Conservation (phyloP, 1,284 basidiomycete species). For the Golubevia sp. region DNA sequence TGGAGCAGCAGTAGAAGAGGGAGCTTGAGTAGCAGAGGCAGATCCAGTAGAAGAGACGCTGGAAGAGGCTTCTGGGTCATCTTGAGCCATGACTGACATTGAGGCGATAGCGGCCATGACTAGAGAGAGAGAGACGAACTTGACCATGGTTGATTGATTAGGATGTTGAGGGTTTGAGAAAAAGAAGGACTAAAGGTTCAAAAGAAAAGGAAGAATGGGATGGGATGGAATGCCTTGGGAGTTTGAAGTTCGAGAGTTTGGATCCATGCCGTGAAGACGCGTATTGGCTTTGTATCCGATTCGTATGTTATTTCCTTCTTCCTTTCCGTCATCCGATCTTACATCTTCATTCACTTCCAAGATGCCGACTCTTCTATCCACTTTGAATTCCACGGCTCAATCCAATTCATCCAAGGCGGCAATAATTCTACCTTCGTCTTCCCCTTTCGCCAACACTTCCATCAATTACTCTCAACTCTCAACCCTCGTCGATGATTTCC, state of each 20-base stretch:
- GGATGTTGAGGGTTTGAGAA: background rate
- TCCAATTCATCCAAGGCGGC: background rate
- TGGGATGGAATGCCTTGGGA: background rate
- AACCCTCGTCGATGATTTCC: slow-evolving; percentile 15
- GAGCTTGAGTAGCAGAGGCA: background rate
- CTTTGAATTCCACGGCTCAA: background rate
- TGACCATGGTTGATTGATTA: background rate
- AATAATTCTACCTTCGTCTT: background rate
- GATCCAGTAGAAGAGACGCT: background rate
- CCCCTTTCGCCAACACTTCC: background rate
- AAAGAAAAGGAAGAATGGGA: background rate
- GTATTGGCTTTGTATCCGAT: background rate
- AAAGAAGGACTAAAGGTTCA: background rate
- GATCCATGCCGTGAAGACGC: background rate
- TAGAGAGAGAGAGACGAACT: background rate
- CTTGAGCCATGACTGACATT: background rate
- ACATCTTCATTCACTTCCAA: background rate
- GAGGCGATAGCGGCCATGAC: background rate
- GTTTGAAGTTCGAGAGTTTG: background rate
- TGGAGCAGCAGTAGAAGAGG: background rate
- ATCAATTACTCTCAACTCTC: slow-evolving; percentile 1
- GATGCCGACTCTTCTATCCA: background rate
- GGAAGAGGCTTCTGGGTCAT: background rate
- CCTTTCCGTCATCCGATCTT: background rate
- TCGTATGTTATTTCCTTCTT: background rate